phyloP scores from a whole-genome alignment of 2,329 filamentous ascomycete genomes.

The Penicillium digitatum region DNA sequence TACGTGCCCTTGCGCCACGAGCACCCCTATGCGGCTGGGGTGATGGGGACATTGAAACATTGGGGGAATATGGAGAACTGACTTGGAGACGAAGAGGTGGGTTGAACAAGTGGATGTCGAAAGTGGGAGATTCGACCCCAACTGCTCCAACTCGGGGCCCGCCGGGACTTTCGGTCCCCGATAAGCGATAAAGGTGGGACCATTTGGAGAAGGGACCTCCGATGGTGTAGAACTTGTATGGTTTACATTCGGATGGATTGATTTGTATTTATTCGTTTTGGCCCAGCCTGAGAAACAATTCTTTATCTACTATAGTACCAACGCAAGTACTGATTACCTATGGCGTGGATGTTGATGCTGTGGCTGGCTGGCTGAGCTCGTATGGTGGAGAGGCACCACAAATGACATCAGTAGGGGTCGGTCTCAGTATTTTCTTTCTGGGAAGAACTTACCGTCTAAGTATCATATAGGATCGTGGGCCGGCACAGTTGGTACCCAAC shows the following conservation, averaged over 20 bases:
- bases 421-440: not conserved
- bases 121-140: conserved; percentile 20
- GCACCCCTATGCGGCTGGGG: conserved; percentile 22
- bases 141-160: conserved; percentile 11
- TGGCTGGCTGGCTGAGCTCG: conserved; percentile 33
- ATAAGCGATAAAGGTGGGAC: conserved; percentile 11
- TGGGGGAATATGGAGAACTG: conserved; percentile 22
- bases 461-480: conserved; percentile 56
- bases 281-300: not conserved
- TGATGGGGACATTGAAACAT: conserved; percentile 33
- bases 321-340: conserved; percentile 30
- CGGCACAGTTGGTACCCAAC: conserved; percentile 61
- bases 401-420: conserved; percentile 33
- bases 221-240: not conserved
- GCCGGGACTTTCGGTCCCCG: conserved; percentile 7
- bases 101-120: conserved; percentile 9
- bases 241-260: not conserved
- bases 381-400: conserved; percentile 33
- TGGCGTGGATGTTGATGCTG: conserved; percentile 35
- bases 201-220: not conserved
- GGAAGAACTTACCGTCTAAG: not conserved
- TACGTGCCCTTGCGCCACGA: conserved; percentile 31
- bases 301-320: conserved; percentile 14
- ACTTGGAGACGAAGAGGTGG: conserved; percentile 21
- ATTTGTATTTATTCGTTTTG: not conserved